Base-by-base conservation (phyloP, 192 early-diverging fungal species). In the Backusella sp. region DNA sequence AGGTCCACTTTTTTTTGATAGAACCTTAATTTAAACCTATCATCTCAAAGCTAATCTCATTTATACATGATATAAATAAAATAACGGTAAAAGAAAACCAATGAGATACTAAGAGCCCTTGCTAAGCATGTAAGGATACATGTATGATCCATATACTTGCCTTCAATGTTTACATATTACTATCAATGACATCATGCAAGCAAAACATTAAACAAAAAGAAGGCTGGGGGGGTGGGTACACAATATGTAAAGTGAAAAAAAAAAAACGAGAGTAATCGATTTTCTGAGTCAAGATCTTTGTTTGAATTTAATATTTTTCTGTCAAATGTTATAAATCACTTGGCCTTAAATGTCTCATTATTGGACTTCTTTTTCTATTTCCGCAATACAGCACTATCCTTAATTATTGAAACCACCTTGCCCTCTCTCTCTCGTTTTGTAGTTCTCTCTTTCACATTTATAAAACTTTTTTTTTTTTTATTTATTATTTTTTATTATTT, bases 321-420 rank as follows among this genome's bases (percentile, higher is more conserved):
- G 53, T 56, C 53, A 56, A 56, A 56, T 56, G 19, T 44, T 56
- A 56, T 56, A 56, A 56, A 21, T 56, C n/a, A 56, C 53, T 56
- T 21, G 53, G 53, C 21, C 3, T 56, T 26, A 56, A 56, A 21
- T 56, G 53, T 56, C n/a, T 56, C 19, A 56, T 56, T 9, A 56
- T 56, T 56, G 53, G 53, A 21, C 7, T 23, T 56, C 17, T 56
- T 56, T 56, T 56, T 56, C 53, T 56, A 56, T 56, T 56, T 23
- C 53, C 53, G 53, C 53, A 56, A 56, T 21, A 56, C 53, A 56
- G 53, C 7, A 9, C 53, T 56, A 56, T 56, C 19, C 53, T 56
- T 62, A 28, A 62, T 26, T 28, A 62, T 62, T 28, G 26, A 62
- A 26, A 62, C 26, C 56, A 62, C 56, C 26, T 56, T 56, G n/a